These are phyloP conservation scores for Mortierella sp. DNA, from an alignment of 371 early-diverging fungal genomes.

Conservation along the genomic window DNA sequence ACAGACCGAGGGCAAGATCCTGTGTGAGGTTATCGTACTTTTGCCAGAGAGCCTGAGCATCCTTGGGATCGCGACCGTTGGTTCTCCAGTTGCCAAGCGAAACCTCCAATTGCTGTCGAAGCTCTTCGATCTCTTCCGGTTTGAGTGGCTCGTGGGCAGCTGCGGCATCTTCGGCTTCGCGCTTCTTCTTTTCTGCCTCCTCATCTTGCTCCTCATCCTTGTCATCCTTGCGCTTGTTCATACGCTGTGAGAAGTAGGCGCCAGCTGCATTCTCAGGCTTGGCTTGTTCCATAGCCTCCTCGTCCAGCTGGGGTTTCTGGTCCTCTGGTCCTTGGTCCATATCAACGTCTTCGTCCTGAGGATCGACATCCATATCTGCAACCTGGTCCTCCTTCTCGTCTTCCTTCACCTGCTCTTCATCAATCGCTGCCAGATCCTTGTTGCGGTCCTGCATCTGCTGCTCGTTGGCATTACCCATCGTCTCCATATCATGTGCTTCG, in stretches of 20 bases:
- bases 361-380: slow-evolving; percentile 71
- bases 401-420: slow-evolving; percentile 65
- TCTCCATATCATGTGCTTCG: slow-evolving; percentile 80
- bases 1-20: slow-evolving; percentile 90
- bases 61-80: slow-evolving; percentile 68
- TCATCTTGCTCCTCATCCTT: slow-evolving; percentile 54
- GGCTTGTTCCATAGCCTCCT: slow-evolving; percentile 50
- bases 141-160: slow-evolving; percentile 71
- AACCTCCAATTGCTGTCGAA: slow-evolving; percentile 72
- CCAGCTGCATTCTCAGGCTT: slow-evolving; percentile 53
- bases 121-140: slow-evolving; percentile 69
- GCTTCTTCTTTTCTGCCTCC: slow-evolving; percentile 41
- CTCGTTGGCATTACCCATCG: slow-evolving; percentile 80
- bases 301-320: slow-evolving; percentile 54
- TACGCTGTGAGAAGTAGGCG: slow-evolving; percentile 49
- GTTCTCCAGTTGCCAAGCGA: slow-evolving; percentile 69
- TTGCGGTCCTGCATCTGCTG: slow-evolving; percentile 78
- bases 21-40: slow-evolving; percentile 89
- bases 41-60: slow-evolving; percentile 89
- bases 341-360: slow-evolving; percentile 60
- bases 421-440: slow-evolving; percentile 66
- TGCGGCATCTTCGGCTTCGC: slow-evolving; percentile 31
- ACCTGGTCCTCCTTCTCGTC: slow-evolving; percentile 64
- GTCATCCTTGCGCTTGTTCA: slow-evolving; percentile 54
- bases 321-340: slow-evolving; percentile 60